Conservation (phyloP, 2,329 filamentous ascomycete species). For the Davidsoniella australis region DNA sequence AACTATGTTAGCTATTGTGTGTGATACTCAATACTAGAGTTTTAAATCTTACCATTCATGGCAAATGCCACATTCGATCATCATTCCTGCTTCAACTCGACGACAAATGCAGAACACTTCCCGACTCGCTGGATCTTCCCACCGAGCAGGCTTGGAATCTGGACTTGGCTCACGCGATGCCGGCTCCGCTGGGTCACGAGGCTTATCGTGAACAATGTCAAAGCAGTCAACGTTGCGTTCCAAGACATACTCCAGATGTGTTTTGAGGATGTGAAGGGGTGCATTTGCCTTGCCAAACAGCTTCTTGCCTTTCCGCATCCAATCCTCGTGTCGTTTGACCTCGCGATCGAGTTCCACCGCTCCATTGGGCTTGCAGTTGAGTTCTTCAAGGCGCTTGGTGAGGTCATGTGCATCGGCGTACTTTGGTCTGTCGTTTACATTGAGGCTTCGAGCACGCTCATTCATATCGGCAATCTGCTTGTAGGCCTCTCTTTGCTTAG, state of each 20-base stretch:
- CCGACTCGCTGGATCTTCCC: constrained; percentile 43
- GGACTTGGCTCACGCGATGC: constrained; percentile 64
- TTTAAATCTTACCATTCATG: constrained; percentile 69
- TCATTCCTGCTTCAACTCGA: constrained; percentile 86
- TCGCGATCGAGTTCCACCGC: constrained; percentile 89
- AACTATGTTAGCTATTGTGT: neutral
- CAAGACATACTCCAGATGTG: constrained; percentile 84
- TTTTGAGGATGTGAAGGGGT: constrained; percentile 84
- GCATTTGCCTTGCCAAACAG: constrained; percentile 96
- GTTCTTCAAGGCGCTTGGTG: constrained; percentile 68
- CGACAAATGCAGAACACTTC: constrained; percentile 97
- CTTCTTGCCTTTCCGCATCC: constrained; percentile 98
- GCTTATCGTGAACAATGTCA: constrained; percentile 68
- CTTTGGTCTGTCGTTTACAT: constrained; percentile 64
- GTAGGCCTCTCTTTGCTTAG: constrained; percentile 90
- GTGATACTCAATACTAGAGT: neutral
- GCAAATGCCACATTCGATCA: constrained; percentile 97
- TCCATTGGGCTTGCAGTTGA: constrained; percentile 83
- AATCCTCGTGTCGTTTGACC: constrained; percentile 89
- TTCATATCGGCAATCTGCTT: constrained; percentile 71
- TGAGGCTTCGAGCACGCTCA: constrained; percentile 55
- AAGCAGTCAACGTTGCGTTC: constrained; percentile 85
- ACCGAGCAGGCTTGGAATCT: constrained; percentile 33
- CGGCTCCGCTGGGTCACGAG: constrained; percentile 78
- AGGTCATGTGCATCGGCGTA: constrained; percentile 85